Conservation (phyloP, 1,284 basidiomycete genomes). For the Phlebopus sp. region DNA sequence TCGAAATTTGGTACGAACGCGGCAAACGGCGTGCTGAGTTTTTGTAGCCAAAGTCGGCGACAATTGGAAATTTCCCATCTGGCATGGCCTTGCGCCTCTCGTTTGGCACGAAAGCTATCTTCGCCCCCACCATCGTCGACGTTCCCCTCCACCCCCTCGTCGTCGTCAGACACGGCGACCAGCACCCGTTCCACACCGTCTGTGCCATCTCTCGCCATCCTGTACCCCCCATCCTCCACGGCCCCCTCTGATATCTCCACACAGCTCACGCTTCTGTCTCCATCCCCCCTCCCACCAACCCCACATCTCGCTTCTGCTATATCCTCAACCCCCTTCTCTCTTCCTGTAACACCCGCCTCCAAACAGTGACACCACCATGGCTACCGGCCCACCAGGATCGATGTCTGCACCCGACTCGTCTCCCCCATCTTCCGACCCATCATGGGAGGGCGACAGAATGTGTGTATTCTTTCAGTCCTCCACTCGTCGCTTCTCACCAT, state of each 20-base stretch:
- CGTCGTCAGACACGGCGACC: neutral
- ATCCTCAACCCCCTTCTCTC: slow-evolving; percentile 1
- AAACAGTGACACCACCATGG: slow-evolving; percentile 18
- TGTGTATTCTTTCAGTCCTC: slow-evolving; percentile 26
- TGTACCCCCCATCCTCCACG: neutral
- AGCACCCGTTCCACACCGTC: too few species aligned
- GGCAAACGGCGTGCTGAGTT: slow-evolving; percentile 33
- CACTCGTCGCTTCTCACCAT: slow-evolving; percentile 5
- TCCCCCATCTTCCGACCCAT: slow-evolving; percentile 25
- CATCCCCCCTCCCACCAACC: slow-evolving; percentile 5
- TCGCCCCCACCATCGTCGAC: slow-evolving; percentile 14
- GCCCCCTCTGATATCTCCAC: slow-evolving; percentile 13
- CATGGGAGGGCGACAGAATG: slow-evolving; percentile 61
- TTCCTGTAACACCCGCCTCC: neutral
- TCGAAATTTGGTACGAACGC: slow-evolving; percentile 8
- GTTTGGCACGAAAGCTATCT: slow-evolving; percentile 28
- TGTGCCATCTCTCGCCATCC: slow-evolving; percentile 3
- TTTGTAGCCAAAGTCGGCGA: slow-evolving; percentile 22
- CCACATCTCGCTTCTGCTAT: slow-evolving; percentile 2
- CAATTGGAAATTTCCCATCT: slow-evolving; percentile 35
- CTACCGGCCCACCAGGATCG: slow-evolving; percentile 23
- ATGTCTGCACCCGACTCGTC: slow-evolving; percentile 20
- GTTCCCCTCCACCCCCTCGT: neutral
- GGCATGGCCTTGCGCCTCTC: slow-evolving; percentile 31
- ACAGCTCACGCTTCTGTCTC: slow-evolving; percentile 5